Conservation (phyloP, 805 yeast genomes). For the Ogataea ganodermae region DNA sequence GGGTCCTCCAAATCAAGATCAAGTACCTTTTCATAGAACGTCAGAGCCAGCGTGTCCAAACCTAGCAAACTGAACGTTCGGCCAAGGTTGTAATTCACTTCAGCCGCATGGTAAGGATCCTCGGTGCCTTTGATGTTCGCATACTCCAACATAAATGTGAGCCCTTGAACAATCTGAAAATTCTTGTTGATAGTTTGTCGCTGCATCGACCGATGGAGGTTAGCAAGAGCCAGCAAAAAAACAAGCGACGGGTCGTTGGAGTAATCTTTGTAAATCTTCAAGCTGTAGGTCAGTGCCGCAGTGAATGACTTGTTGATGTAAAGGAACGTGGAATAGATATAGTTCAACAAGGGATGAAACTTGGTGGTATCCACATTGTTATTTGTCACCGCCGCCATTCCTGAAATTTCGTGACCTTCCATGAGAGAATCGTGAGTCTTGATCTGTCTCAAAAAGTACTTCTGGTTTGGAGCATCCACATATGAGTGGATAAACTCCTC, state of each 20-base stretch:
- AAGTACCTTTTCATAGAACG: constrained; percentile 71
- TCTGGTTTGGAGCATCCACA: constrained; percentile 82
- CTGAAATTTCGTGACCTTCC: constrained; percentile 56
- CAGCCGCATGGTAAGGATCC: constrained; percentile 61
- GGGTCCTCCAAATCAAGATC: constrained; percentile 46
- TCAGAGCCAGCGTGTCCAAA: constrained; percentile 68
- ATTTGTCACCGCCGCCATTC: constrained; percentile 75
- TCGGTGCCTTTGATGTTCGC: constrained; percentile 41
- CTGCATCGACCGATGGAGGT: constrained; percentile 90
- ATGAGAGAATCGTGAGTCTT: constrained; percentile 82
- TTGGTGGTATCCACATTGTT: constrained; percentile 46
- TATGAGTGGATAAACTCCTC: constrained; percentile 36
- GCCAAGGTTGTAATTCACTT: constrained; percentile 80
- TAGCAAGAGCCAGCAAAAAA: constrained; percentile 73
- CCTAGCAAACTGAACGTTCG: constrained; percentile 85
- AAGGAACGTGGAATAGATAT: constrained; percentile 77
- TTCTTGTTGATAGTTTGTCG: constrained; percentile 84
- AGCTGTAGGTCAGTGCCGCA: constrained; percentile 77
- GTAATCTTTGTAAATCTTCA: constrained; percentile 65
- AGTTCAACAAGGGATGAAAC: constrained; percentile 62
- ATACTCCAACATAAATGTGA: constrained; percentile 77
- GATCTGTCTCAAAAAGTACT: constrained; percentile 83
- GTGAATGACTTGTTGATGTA: constrained; percentile 81
- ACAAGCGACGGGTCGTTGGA: constrained; percentile 80
- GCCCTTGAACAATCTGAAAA: constrained; percentile 82